A percentile compares a stretch with the other conserved stretches of the same genome.
These are phyloP conservation scores for Russula sp. DNA, from an alignment of 768 basidiomycete species.

Conservation along the genomic window DNA sequence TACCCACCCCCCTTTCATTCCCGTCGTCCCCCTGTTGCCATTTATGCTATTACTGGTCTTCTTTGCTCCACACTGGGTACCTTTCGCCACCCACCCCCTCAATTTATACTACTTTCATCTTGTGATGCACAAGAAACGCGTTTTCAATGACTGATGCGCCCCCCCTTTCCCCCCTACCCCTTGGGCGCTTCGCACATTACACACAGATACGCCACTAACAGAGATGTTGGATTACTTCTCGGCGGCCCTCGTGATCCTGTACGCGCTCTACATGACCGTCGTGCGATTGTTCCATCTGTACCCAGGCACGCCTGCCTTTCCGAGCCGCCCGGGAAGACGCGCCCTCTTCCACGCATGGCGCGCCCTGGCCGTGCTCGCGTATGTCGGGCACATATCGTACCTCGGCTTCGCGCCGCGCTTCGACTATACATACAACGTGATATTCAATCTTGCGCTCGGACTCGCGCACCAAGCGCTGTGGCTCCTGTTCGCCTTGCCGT, in stretches of 20 bases:
- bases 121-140: too few relatives aligned
- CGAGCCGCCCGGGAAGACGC: conserved; percentile 3
- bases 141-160: too few relatives aligned
- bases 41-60: too few relatives aligned
- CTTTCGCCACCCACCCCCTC: too few relatives aligned
- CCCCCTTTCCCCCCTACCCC: too few relatives aligned
- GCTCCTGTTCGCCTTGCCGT: conserved; percentile 64
- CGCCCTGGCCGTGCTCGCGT: conserved; percentile 45
- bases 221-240: conserved; percentile 95
- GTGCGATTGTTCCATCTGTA: conserved; percentile 76
- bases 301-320: conserved; percentile 27
- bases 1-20: background rate
- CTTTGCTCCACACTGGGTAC: too few relatives aligned
- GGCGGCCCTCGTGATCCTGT: conserved; percentile 77
- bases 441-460: conserved; percentile 72
- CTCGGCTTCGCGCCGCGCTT: conserved; percentile 69
- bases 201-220: conserved; percentile 65
- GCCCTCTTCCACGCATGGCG: conserved; percentile 35
- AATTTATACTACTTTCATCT: too few relatives aligned
- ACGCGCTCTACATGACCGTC: conserved; percentile 68
- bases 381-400: conserved; percentile 70
- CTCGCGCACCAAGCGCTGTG: conserved; percentile 75
- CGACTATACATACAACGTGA: conserved; percentile 91
- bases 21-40: background rate
- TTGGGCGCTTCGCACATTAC: background rate